Evolutionary conservation across 1,284 basidiomycete genomes (phyloP).

Genomic region (Cryptococcus depauperatus): DNA sequence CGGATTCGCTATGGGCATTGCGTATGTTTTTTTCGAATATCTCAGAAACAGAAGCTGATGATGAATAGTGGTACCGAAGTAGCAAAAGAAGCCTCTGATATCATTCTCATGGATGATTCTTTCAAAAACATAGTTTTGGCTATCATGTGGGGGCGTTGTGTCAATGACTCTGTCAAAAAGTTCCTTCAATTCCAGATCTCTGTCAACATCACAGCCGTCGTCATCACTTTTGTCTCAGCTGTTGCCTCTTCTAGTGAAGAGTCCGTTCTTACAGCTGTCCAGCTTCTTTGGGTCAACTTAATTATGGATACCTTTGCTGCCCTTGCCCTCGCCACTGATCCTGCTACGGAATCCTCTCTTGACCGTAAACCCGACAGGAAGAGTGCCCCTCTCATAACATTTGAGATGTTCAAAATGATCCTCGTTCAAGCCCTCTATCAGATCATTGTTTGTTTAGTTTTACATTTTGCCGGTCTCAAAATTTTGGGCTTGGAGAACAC

Average conservation of each 20-base stretch:
- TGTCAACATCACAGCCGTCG: constrained; percentile 89
- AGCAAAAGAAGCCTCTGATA: constrained; percentile 97
- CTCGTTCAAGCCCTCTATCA: constrained; percentile 84
- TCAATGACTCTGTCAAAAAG: constrained; percentile 95
- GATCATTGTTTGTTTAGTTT: constrained; percentile 70
- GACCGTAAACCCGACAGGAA: constrained; percentile 86
- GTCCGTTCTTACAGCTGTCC: constrained; percentile 88
- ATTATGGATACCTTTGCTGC: constrained; percentile 95
- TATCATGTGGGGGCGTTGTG: constrained; percentile 98
- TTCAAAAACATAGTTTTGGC: constrained; percentile 93
- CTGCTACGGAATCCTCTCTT: constrained; percentile 70
- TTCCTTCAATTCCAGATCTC: constrained; percentile 98
- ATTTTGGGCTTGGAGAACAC: constrained; percentile 58
- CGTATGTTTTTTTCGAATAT: constrained; percentile 42
- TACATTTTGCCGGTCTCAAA: constrained; percentile 72
- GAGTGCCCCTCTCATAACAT: constrained; percentile 76
- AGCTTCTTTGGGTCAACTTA: constrained; percentile 65
- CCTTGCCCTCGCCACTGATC: constrained; percentile 91
- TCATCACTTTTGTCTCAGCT: constrained; percentile 87
- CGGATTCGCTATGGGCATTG: constrained; percentile 97
- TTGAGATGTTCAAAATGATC: constrained; percentile 94
- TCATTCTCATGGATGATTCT: constrained; percentile 98
- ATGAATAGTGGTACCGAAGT: constrained; percentile 72
- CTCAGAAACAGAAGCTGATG: background rate
- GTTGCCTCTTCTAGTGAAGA: constrained; percentile 66